These are phyloP conservation scores for Chlamydomonas incerta DNA, from an alignment of 139 green algal genomes.

Conservation along the genomic window DNA sequence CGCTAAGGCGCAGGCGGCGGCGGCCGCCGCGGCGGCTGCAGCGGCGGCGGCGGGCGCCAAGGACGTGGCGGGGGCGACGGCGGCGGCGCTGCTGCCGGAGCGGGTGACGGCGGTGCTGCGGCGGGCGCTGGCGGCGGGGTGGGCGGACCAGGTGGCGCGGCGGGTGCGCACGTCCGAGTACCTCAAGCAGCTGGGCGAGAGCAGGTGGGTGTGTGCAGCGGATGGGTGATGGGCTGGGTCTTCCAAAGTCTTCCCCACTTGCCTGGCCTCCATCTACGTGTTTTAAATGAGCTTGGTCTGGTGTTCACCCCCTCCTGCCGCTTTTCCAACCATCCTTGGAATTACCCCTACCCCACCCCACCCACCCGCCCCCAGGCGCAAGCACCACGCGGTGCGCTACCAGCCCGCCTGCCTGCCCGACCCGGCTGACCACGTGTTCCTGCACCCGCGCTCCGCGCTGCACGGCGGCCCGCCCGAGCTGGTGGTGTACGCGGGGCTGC, in stretches of 20 bases:
- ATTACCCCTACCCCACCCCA: background rate
- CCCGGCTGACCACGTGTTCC: conserved; percentile 78
- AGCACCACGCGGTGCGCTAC: conserved; percentile 77
- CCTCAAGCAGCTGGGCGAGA: conserved; percentile 44
- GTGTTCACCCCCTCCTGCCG: too few relatives aligned
- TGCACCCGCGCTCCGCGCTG: conserved; percentile 90
- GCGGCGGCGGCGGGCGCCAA: background rate
- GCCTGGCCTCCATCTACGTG: too few relatives aligned
- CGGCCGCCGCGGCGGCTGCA: background rate
- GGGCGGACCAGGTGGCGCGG: conserved; percentile 86
- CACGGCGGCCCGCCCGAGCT: conserved; percentile 74
- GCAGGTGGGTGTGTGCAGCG: conserved; percentile 12
- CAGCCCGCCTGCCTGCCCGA: conserved; percentile 24
- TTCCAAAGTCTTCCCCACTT: too few relatives aligned
- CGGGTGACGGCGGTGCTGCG: conserved; percentile 67
- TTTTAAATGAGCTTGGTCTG: too few relatives aligned
- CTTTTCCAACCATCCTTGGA: background rate
- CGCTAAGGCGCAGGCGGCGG: background rate
- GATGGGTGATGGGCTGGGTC: too few relatives aligned
- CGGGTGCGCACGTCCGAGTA: conserved; percentile 65
- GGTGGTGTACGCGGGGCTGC: conserved; percentile 84
- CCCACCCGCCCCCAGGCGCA: conserved; percentile 9
- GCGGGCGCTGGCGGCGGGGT: conserved; percentile 83
- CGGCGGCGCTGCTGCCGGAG: background rate
- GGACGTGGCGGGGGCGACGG: background rate